These are phyloP conservation scores for Ascochyta fabae DNA, from an alignment of 2,329 filamentous ascomycete genomes.

Conservation along the genomic window DNA sequence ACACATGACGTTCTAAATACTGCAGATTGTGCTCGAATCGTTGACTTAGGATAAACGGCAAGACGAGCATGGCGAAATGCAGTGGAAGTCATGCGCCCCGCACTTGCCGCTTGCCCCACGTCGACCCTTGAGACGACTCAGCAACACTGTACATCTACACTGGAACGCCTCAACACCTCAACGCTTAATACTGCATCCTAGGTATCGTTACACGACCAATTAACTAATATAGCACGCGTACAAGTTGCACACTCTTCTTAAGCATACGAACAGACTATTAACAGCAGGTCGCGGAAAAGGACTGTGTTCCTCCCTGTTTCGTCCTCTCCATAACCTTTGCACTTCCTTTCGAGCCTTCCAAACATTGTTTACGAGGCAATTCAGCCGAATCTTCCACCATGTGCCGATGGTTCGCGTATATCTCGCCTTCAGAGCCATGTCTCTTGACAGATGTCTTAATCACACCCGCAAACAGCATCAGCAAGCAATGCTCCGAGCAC, in stretches of 20 bases:
- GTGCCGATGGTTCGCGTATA: slow-evolving; percentile 64
- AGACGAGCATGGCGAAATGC: too few species aligned
- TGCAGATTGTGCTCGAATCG: too few species aligned
- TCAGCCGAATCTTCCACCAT: slow-evolving; percentile 30
- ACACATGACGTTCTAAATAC: too few species aligned
- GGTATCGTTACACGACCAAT: background rate
- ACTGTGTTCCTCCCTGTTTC: background rate
- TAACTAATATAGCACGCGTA: slow-evolving; percentile 1
- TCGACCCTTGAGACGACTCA: background rate
- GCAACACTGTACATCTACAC: background rate
- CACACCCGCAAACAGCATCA: slow-evolving; percentile 48
- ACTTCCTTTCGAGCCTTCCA: too few species aligned
- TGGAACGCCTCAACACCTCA: background rate
- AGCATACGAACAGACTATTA: too few species aligned
- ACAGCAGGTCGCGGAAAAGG: too few species aligned
- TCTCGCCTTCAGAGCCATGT: slow-evolving; percentile 60
- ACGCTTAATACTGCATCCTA: background rate
- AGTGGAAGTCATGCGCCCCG: too few species aligned
- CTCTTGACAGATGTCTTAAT: slow-evolving; percentile 63
- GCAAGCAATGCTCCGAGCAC: slow-evolving; percentile 54
- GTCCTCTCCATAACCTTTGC: background rate
- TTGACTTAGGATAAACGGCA: too few species aligned
- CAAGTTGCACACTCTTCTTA: background rate
- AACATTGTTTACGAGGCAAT: too few species aligned
- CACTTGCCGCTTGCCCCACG: too few species aligned